Evolutionary conservation across 441 rosid genomes (phyloP).

Genomic region (Manihot esculenta): DNA sequence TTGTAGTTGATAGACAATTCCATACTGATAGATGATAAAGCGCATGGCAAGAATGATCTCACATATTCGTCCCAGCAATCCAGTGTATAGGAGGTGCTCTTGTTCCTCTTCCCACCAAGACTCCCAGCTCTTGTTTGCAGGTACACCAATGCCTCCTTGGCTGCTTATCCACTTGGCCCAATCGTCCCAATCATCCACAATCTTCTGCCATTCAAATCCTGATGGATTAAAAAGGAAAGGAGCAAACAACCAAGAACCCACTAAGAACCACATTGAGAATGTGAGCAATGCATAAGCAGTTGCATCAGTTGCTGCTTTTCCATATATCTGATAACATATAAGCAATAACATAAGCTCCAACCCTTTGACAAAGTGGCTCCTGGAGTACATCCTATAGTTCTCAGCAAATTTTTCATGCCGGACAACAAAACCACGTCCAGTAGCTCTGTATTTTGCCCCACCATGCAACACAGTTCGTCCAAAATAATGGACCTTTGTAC

Average conservation of each 20-base stretch:
- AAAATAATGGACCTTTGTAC: conserved; percentile 83
- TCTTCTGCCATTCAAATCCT: conserved; percentile 95
- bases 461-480: conserved; percentile 93
- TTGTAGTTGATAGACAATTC: conserved; percentile 75
- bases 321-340: conserved; percentile 67
- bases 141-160: conserved; percentile 92
- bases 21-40: conserved; percentile 80
- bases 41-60: conserved; percentile 76
- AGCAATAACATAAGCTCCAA: conserved; percentile 73
- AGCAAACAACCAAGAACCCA: conserved; percentile 75
- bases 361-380: conserved; percentile 93
- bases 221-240: conserved; percentile 92
- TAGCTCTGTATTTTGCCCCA: conserved; percentile 94
- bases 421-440: conserved; percentile 97
- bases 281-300: conserved; percentile 50
- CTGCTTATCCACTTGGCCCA: conserved; percentile 93
- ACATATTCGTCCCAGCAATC: conserved; percentile 63
- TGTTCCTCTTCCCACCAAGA: conserved; percentile 99
- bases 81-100: conserved; percentile 79
- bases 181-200: conserved; percentile 96
- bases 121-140: conserved; percentile 93
- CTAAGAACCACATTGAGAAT: conserved; percentile 86
- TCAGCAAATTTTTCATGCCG: conserved; percentile 96
- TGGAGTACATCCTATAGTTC: conserved; percentile 90
- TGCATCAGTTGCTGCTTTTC: conserved; percentile 43